Evolutionary conservation across 331 rosid species (phyloP), one percentile per base, ranked within the genome.

Genomic region (Pyracantha coccinea): DNA sequence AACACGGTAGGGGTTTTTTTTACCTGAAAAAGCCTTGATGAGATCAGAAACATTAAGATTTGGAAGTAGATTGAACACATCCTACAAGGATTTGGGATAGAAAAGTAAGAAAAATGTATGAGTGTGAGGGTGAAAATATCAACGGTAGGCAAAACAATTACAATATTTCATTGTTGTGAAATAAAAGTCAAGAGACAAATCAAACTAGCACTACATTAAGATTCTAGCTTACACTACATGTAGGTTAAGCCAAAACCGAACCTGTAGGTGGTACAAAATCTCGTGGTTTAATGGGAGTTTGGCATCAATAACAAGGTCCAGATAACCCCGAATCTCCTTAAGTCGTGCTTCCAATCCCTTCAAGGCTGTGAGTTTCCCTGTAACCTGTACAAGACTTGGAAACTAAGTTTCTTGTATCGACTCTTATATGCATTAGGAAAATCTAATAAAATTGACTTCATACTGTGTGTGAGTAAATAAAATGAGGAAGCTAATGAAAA

Each of bases 221-320:
- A 67, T 67, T 67, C 29, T 41, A 21, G 53, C 21, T 11, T 24
- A 27, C 54, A 31, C 35, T 50, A n/a, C 9, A 13, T 25, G 21
- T 33, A 10, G 27, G 53, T 54, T 28, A 54, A 35, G 58, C 31
- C 29, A 32, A 66, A 69, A 68, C 5, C n/a, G 15, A 4, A 86
- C 90, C 90, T 86, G 88, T 28, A 86, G 74, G 74, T 86, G 88
- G 77, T 86, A 86, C 63, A 86, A 81, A 35, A 86, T 86, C 83
- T 86, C 90, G 4, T 86, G 90, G 64, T 86, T 86, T 77, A 86
- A 76, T 3, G 89, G 89, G 69, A 83, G 84, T 68, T 81, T 81
- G 71, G 58, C 87, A 13, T 86, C 90, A 44, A 86, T 79, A 66
- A 86, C 86, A n/a, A 83, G 84, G 24, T 83, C 86, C 7, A 86